phyloP scores from a whole-genome alignment of 2,329 filamentous ascomycete species.

The Trichothecium roseum region DNA sequence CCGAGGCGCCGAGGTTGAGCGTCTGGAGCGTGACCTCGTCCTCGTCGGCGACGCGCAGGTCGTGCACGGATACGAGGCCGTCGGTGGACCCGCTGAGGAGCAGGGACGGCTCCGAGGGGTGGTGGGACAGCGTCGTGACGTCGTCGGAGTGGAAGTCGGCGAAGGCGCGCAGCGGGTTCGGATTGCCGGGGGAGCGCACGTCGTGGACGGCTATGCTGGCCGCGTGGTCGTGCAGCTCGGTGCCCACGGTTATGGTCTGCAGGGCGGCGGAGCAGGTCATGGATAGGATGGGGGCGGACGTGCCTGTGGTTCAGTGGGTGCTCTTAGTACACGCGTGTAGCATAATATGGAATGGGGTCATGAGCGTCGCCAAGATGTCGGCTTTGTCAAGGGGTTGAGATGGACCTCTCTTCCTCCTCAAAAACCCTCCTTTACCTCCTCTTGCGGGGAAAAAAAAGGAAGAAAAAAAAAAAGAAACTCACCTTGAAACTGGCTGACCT shows the following conservation, averaged over 20 bases:
- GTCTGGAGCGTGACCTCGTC: conserved; percentile 71
- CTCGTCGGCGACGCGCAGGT: conserved; percentile 60
- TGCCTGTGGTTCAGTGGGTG: conserved; percentile 25
- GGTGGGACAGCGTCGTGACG: conserved; percentile 48
- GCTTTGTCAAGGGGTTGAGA: too few relatives aligned
- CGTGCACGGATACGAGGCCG: conserved; percentile 67
- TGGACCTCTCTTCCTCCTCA: too few relatives aligned
- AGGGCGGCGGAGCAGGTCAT: conserved; percentile 48
- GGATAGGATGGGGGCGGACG: conserved; percentile 46
- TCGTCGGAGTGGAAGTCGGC: conserved; percentile 59
- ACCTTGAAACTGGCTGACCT: conserved; percentile 36
- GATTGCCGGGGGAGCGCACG: conserved; percentile 28
- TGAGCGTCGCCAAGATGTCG: too few relatives aligned
- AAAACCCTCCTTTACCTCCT: too few relatives aligned
- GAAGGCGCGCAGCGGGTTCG: conserved; percentile 41
- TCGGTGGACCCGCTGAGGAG: conserved; percentile 72
- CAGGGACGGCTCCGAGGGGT: conserved; percentile 47
- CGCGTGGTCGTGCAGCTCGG: conserved; percentile 56
- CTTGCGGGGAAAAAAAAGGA: too few relatives aligned
- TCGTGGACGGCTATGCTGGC: conserved; percentile 54
- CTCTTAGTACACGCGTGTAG: too few relatives aligned
- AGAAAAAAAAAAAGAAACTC: conserved; percentile 15
- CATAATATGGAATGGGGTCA: too few relatives aligned
- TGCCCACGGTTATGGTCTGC: conserved; percentile 59
- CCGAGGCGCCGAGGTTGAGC: conserved; percentile 65